A percentile compares a stretch with the other conserved stretches of the same genome.
Conservation (phyloP, 371 early-diverging fungal genomes). For the Massospora cicadina region DNA sequence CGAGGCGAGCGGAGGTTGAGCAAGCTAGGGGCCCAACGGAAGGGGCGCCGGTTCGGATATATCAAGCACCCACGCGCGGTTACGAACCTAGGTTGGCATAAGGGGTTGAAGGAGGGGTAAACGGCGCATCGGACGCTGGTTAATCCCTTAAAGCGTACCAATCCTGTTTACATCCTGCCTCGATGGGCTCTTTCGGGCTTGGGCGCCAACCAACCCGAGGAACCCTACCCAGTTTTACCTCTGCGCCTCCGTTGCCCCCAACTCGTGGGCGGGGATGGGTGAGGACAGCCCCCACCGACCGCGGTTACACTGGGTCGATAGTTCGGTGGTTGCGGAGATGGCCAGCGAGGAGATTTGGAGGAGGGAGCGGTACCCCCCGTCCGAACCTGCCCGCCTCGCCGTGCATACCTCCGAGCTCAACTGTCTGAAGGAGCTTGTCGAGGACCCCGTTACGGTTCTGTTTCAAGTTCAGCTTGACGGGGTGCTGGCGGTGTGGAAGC, state of each 20-base stretch:
- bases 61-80: background rate
- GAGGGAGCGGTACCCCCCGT: background rate
- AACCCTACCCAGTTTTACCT: background rate
- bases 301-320: background rate
- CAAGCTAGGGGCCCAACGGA: background rate
- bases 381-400: background rate
- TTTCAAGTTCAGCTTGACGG: background rate
- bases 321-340: background rate
- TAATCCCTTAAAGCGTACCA: background rate
- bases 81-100: background rate
- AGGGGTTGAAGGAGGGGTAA: background rate
- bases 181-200: background rate
- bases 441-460: background rate
- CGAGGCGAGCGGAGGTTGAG: background rate
- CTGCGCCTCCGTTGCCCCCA: background rate
- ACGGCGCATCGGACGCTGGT: background rate
- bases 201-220: background rate
- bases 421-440: background rate
- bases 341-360: background rate
- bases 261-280: background rate
- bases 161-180: background rate
- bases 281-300: background rate
- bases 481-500: background rate
- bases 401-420: background rate
- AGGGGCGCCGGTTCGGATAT: background rate